Percentiles rank a stretch among this genome's conserved stretches.
These are phyloP conservation scores for Penicillium egyptiacum DNA, from an alignment of 495 filamentous ascomycete genomes.

Conservation along the genomic window DNA sequence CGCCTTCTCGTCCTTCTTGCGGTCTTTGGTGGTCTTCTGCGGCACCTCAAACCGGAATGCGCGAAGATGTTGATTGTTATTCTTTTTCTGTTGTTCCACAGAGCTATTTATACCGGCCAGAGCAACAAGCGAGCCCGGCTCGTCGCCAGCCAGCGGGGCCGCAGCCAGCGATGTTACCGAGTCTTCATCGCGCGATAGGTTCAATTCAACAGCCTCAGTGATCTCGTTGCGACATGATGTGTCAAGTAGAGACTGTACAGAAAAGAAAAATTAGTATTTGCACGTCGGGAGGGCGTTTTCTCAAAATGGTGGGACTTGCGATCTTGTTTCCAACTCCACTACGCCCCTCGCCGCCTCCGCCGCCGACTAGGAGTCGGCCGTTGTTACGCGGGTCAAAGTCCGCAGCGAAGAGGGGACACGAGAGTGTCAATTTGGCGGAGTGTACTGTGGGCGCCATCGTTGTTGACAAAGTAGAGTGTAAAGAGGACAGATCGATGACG, in stretches of 20 bases:
- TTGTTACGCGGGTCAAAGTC: constrained; percentile 85
- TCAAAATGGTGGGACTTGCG: constrained; percentile 46
- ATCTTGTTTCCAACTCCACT: constrained; percentile 92
- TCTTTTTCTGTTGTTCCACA: constrained; percentile 62
- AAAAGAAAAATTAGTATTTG: constrained; percentile 5
- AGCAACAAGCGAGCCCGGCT: constrained; percentile 52
- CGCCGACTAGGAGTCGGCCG: constrained; percentile 76
- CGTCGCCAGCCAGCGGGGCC: constrained; percentile 52
- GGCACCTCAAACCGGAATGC: constrained; percentile 66
- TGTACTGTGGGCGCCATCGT: constrained; percentile 54
- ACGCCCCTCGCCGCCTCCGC: constrained; percentile 82
- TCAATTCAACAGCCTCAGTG: constrained; percentile 66
- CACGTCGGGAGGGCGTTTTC: not conserved
- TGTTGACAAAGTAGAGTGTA: constrained; percentile 13
- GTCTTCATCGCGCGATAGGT: constrained; percentile 85
- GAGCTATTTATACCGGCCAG: constrained; percentile 88
- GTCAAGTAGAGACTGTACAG: constrained; percentile 65
- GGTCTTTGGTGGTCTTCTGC: constrained; percentile 24
- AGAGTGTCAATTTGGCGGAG: constrained; percentile 67
- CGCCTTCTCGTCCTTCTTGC: constrained; percentile 23
- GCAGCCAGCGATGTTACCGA: constrained; percentile 80
- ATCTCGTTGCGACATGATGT: constrained; percentile 61
- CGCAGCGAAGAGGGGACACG: constrained; percentile 85
- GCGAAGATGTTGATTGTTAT: constrained; percentile 85
- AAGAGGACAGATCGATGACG: constrained; percentile 29